Evolutionary conservation across 2,329 filamentous ascomycete genomes (phyloP), one percentile per base, ranked within the genome.

Genomic region (Neurospora sp.): DNA sequence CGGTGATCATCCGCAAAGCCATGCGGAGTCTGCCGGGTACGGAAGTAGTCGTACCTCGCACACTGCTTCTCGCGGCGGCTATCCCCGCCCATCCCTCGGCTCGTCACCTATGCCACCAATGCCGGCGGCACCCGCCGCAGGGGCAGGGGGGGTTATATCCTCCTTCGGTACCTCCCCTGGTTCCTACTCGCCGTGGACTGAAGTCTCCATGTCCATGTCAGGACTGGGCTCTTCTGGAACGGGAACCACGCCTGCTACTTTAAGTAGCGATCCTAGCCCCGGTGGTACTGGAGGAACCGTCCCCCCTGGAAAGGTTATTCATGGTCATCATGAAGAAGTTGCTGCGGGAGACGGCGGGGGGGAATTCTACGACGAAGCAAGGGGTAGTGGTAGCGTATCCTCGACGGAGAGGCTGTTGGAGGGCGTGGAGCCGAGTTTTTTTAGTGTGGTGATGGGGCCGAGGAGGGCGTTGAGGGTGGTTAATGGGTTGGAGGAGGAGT

Each of bases 391-490:
- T 33, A 81, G 78, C 68, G 80, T 78, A 28, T 78, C 76, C 68
- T 79, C 79, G 38, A 79, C 76, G 1, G 80, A 81, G 68, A 76
- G 76, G 7, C 72, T 82, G 72, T 72, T 82, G 36, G 80, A 82
- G 28, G 81, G 80, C 10, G 71, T 19, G 68, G 73, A 7, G 42
- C 72, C 19, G 76, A 89, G 84, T 62, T 91, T 91, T 77, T 86
- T 90, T 77, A 88, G 85, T 67, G 87, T 90, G 43, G 76, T 90
- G 75, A 75, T 90, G 77, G 88, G 88, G 76, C 89, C 89, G 38
- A 84, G 88, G 77, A 81, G 89, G 77, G 90, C 87, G 76, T 79
- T 91, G 79, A 82, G 87, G 77, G 87, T 90, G 66, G 87, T 90
- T 23, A 91, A 91, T 70, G 77, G 77, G 17, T 67, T 78, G 46